Percentiles rank a stretch among this genome's conserved stretches.
These are phyloP conservation scores for Leersia perrieri DNA, from an alignment of 176 grass and related monocot species.

Conservation along the genomic window DNA sequence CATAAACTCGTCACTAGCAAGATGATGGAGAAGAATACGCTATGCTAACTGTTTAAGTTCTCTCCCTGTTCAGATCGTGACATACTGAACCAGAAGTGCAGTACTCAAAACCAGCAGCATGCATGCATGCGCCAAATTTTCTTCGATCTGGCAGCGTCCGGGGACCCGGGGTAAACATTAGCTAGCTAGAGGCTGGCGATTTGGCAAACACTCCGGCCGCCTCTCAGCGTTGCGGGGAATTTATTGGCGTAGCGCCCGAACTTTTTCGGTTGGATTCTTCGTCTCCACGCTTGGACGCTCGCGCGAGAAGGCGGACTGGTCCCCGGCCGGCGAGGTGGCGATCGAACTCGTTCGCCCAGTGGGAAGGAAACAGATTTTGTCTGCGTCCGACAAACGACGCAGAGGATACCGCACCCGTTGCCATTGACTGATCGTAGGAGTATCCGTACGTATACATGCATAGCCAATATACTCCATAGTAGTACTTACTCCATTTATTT, in stretches of 20 bases:
- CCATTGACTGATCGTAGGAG: neutral
- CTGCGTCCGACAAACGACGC: neutral
- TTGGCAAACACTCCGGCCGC: too few relatives aligned
- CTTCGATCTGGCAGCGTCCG: neutral
- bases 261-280: neutral
- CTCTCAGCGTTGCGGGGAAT: neutral
- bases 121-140: neutral
- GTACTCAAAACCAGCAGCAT: neutral
- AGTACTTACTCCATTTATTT: too few relatives aligned
- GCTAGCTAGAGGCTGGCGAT: conserved; percentile 4
- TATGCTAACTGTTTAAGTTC: neutral
- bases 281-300: neutral
- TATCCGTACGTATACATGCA: neutral
- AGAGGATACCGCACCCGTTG: neutral
- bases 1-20: neutral
- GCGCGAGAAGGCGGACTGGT: neutral
- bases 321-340: neutral
- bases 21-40: neutral
- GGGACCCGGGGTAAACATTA: neutral
- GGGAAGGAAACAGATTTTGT: neutral
- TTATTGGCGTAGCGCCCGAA: neutral
- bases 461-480: too few relatives aligned
- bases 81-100: neutral
- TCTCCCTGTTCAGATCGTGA: neutral
- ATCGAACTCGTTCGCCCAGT: neutral